Evolutionary conservation across 768 basidiomycete genomes (phyloP), one percentile per base, ranked within the genome.

Genomic region (Hygrophorus russula): DNA sequence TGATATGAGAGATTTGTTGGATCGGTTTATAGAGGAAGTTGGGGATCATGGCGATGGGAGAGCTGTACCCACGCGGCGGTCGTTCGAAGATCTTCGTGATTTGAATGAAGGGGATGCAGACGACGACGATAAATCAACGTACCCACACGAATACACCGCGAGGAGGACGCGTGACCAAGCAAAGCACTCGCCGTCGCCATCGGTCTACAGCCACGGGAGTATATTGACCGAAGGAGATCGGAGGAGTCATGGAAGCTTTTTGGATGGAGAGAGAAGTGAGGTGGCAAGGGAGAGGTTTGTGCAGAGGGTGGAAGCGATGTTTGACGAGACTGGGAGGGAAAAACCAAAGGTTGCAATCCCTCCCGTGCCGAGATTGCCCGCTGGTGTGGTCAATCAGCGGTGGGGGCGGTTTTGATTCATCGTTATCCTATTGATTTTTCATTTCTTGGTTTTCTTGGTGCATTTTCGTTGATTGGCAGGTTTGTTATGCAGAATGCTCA

Each of bases 231-330:
- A n/a, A 18, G 18, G 9, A 3, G 18, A 15, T 7, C 24, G 20
- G 2, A 36, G 34, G 1, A 40, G 12, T 11, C 18, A 14, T 30
- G 29, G 13, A 11, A 42, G 15, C 14, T 28, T 30, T 13, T n/a
- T 79, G 53, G 76, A 79, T 48, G 56, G 61, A 15, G 70, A 73
- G 27, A 66, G 67, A 58, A 78, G 76, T 49, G 68, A 65, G 51
- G 57, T 64, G 51, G 64, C 68, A 40, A 59, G 76, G 45, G 66
- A 68, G 29, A 55, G 69, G 51, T 72, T 80, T 48, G 61, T 79
- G 39, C 53, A 61, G 46, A 59, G 70, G 27, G 73, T 80, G 12
- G 73, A 71, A 53, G 69, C 60, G 41, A 71, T 78, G 71, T 67
- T 71, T 52, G 66, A 63, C 39, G 56, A 59, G 29, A 58, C 55